phyloP scores from a whole-genome alignment of 441 rosid genomes.

The Capsella rubella region DNA sequence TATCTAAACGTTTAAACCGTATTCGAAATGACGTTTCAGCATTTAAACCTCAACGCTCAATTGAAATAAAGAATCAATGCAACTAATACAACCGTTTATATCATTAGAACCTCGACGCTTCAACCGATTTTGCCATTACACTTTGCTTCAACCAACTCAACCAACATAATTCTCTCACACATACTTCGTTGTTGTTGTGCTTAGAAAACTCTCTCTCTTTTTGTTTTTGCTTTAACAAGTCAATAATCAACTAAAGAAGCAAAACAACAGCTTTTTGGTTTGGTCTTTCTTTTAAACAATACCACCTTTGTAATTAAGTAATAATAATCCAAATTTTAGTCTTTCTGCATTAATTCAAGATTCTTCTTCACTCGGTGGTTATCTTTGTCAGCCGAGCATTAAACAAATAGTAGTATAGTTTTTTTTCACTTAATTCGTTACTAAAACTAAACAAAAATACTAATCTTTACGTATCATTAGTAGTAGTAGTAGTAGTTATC shows the following conservation, averaged over 20 bases:
- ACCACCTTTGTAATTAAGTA: slow-evolving; percentile 12
- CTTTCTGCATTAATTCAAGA: slow-evolving; percentile 19
- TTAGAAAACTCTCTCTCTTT: neutral
- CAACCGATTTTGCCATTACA: slow-evolving; percentile 39
- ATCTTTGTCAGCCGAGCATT: slow-evolving; percentile 35
- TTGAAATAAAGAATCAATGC: slow-evolving; percentile 9
- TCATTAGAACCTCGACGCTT: slow-evolving; percentile 39
- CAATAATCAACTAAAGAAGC: slow-evolving; percentile 34
- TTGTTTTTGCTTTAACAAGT: slow-evolving; percentile 28
- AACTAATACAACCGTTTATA: slow-evolving; percentile 34
- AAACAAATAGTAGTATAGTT: slow-evolving; percentile 25
- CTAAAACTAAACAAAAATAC: slow-evolving; percentile 42
- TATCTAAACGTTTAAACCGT: slow-evolving; percentile 14
- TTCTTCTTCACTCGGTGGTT: slow-evolving; percentile 28
- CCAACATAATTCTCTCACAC: slow-evolving; percentile 28
- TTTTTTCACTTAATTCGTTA: neutral
- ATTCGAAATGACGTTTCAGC: slow-evolving; percentile 33
- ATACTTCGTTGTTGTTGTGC: slow-evolving; percentile 15
- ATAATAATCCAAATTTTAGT: neutral
- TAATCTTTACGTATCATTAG: slow-evolving; percentile 40
- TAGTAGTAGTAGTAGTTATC: slow-evolving; percentile 40
- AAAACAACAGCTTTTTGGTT: slow-evolving; percentile 32
- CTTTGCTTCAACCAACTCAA: slow-evolving; percentile 32
- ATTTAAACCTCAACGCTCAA: slow-evolving; percentile 35
- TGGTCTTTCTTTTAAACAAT: slow-evolving; percentile 19